Conservation (phyloP, 2,329 filamentous ascomycete species). For the Sporothrix dimorphospora region DNA sequence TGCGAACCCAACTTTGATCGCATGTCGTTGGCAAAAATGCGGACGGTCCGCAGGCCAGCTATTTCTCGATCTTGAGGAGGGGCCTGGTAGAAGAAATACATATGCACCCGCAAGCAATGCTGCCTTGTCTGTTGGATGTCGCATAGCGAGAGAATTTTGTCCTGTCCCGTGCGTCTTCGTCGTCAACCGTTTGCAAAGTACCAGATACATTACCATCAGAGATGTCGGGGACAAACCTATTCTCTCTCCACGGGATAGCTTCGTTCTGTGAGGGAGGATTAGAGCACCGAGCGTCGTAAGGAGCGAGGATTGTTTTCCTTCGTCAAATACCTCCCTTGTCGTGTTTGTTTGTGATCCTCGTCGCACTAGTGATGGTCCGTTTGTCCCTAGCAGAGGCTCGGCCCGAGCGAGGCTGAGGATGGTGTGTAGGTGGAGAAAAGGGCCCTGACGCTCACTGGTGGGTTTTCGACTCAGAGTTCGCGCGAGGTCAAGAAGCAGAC, state of each 20-base stretch:
- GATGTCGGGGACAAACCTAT: neutral
- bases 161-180: neutral
- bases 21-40: too few species aligned
- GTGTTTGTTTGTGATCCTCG: neutral
- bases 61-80: too few species aligned
- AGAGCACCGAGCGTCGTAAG: neutral
- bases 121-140: neutral
- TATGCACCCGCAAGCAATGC: neutral
- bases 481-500: neutral
- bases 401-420: neutral
- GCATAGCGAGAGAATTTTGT: neutral
- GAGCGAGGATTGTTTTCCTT: too few species aligned
- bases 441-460: neutral
- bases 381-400: neutral
- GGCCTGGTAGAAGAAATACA: neutral
- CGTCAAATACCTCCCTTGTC: neutral
- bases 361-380: neutral
- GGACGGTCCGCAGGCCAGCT: too few species aligned
- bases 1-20: too few species aligned
- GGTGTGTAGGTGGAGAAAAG: neutral
- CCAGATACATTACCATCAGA: neutral
- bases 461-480: neutral
- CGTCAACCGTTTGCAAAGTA: neutral
- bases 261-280: neutral
- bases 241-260: neutral